Evolutionary conservation across 2,329 filamentous ascomycete species (phyloP).

Genomic region (Diaporthe vexans): DNA sequence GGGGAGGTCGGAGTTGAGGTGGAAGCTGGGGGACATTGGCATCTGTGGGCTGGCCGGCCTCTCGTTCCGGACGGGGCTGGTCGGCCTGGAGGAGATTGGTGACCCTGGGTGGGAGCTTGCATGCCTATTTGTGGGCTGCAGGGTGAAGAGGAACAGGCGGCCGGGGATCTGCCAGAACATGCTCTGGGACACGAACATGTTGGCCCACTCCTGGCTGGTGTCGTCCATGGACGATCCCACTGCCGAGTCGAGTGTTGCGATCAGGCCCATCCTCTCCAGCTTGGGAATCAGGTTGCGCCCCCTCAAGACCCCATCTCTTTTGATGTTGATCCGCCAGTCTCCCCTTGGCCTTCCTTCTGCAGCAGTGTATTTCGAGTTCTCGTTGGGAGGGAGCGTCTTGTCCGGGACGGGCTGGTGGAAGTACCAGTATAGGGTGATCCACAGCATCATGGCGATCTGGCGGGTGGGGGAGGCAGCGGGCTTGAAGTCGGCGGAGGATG

Average conservation of each 20-base stretch:
- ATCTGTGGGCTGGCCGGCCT: conserved; percentile 49
- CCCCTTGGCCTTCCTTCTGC: conserved; percentile 80
- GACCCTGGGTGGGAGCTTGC: conserved; percentile 61
- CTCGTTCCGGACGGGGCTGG: conserved; percentile 59
- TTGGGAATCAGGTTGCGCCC: conserved; percentile 88
- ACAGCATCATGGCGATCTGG: conserved; percentile 97
- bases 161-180: conserved; percentile 95
- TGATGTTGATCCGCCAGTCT: conserved; percentile 89
- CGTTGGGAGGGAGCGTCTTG: conserved; percentile 69
- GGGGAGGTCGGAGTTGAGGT: conserved; percentile 55
- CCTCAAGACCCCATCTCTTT: conserved; percentile 88
- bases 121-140: conserved; percentile 70
- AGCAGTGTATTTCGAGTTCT: conserved; percentile 75
- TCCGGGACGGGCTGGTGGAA: conserved; percentile 88
- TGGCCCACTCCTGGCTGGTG: conserved; percentile 76
- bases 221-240: conserved; percentile 77
- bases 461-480: conserved; percentile 84
- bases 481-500: conserved; percentile 84
- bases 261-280: conserved; percentile 92
- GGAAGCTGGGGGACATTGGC: conserved; percentile 42
- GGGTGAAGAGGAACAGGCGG: conserved; percentile 88
- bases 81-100: conserved; percentile 66
- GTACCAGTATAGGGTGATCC: conserved; percentile 96
- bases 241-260: conserved; percentile 80
- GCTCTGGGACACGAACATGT: conserved; percentile 85